A percentile compares a stretch with the other conserved stretches of the same genome.
These are phyloP conservation scores for Paracoccidioides brasiliensis DNA, from an alignment of 2,329 filamentous ascomycete genomes.

Conservation along the genomic window DNA sequence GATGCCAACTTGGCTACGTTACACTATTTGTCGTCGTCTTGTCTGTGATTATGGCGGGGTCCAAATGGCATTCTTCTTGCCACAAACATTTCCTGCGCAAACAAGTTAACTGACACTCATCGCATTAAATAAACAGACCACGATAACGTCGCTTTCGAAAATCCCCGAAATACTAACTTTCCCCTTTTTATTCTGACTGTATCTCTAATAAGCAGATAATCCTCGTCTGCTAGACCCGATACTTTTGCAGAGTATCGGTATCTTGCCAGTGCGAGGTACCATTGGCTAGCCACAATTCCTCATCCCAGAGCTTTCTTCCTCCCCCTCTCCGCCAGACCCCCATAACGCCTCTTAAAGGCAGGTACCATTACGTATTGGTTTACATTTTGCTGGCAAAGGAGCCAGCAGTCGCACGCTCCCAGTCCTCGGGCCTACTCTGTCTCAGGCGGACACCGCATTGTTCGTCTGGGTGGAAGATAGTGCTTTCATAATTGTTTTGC, in stretches of 20 bases:
- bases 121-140: not conserved
- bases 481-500: conserved; percentile 52
- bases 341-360: conserved; percentile 61
- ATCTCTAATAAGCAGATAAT: conserved; percentile 39
- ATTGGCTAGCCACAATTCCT: conserved; percentile 69
- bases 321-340: conserved; percentile 71
- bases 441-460: conserved; percentile 85
- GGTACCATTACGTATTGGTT: conserved; percentile 23
- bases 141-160: conserved; percentile 13
- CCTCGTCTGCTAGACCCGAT: conserved; percentile 75
- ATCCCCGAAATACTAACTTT: conserved; percentile 10
- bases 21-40: not conserved
- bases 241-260: conserved; percentile 71
- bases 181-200: conserved; percentile 12
- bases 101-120: not conserved
- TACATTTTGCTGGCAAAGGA: conserved; percentile 59
- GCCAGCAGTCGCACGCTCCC: conserved; percentile 54
- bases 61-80: too few species aligned
- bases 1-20: not conserved
- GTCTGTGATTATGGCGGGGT: not conserved
- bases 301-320: conserved; percentile 69
- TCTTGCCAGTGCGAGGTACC: conserved; percentile 52
- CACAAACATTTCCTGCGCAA: not conserved
- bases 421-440: conserved; percentile 68
- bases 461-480: conserved; percentile 95